Evolutionary conservation across 1,284 basidiomycete genomes (phyloP).

Genomic region (Ceraceosorus guamensis): DNA sequence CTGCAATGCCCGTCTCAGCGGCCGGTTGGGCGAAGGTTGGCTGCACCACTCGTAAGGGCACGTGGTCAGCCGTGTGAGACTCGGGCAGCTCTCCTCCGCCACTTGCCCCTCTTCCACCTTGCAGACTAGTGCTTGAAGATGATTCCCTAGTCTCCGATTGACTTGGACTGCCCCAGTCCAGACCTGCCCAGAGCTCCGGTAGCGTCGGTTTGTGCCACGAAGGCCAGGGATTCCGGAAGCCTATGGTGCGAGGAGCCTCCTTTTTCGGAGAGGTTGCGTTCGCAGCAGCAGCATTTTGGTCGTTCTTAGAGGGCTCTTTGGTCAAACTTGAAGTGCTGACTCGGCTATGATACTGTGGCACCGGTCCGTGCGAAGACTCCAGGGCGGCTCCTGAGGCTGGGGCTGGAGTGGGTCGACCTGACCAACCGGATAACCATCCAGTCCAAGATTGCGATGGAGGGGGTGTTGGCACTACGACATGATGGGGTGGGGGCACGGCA

Average conservation of each 20-base stretch:
- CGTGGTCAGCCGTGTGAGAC: slow-evolving; percentile 13
- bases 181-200: slow-evolving; percentile 27
- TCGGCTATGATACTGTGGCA: too few species aligned
- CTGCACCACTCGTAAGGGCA: slow-evolving; percentile 6
- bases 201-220: slow-evolving; percentile 34
- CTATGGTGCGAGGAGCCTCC: slow-evolving; percentile 4
- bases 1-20: slow-evolving; percentile 1
- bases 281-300: too few species aligned
- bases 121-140: slow-evolving; percentile 6
- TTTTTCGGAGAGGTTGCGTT: too few species aligned
- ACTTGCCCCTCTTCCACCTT: background rate
- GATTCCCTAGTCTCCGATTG: slow-evolving; percentile 20
- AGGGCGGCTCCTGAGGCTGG: too few species aligned
- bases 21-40: background rate
- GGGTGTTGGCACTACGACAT: too few species aligned
- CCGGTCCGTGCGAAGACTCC: too few species aligned
- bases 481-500: too few species aligned
- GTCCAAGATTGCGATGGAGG: too few species aligned
- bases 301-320: too few species aligned
- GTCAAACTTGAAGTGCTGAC: too few species aligned
- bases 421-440: too few species aligned
- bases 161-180: slow-evolving; percentile 19
- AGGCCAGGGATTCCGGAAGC: slow-evolving; percentile 42
- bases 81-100: background rate
- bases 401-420: too few species aligned